Evolutionary conservation across 225 moss, liverwort and hornwort species (phyloP).

Genomic region (Rhytidiadelphus loreus): DNA sequence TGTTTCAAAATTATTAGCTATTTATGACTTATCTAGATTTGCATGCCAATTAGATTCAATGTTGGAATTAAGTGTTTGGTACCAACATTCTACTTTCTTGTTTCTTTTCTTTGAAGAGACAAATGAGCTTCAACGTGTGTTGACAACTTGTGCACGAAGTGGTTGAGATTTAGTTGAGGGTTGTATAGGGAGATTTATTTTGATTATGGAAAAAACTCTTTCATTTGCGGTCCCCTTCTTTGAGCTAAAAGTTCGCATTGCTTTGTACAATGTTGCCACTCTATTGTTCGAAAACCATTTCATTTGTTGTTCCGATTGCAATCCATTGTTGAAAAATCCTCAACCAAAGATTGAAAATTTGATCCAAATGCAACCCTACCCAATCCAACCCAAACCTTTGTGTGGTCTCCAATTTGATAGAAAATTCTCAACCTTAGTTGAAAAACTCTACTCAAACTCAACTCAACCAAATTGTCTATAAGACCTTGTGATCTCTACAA

Average conservation of each 20-base stretch:
- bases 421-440: background rate
- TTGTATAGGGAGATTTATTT: background rate
- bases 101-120: background rate
- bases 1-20: background rate
- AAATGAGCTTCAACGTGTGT: background rate
- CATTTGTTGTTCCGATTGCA: background rate
- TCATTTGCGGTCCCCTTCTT: background rate
- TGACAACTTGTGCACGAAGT: background rate
- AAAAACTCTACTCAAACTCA: background rate
- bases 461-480: background rate
- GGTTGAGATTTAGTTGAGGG: background rate
- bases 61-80: background rate
- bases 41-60: background rate
- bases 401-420: accelerated
- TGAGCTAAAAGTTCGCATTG: background rate
- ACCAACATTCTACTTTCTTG: background rate
- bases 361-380: background rate
- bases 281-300: background rate
- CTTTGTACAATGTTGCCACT: background rate
- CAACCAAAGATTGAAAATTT: background rate
- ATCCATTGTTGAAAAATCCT: background rate
- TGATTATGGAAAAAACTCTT: background rate
- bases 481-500: accelerated
- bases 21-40: background rate
- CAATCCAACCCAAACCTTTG: background rate